Conservation (phyloP, 352 stramenopile species). For the Sclerospora graminicola region DNA sequence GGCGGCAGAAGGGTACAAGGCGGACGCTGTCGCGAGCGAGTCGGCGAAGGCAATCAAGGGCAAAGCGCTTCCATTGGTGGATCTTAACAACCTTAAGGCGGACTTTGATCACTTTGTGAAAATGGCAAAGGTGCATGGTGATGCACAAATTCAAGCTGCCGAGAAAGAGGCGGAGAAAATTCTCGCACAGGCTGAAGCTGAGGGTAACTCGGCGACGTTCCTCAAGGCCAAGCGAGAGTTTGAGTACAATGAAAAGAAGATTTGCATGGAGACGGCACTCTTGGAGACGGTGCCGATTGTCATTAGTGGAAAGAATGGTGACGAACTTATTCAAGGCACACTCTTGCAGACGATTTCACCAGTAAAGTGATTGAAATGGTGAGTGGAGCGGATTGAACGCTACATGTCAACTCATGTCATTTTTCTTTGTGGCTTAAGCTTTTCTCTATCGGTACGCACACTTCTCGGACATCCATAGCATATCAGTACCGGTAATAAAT, state of each 20-base stretch:
- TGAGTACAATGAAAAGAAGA: slow-evolving; percentile 70
- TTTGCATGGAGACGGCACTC: slow-evolving; percentile 46
- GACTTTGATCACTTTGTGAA: slow-evolving; percentile 63
- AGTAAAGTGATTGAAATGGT: too few species aligned
- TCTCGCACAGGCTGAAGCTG: slow-evolving; percentile 39
- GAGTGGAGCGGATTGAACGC: too few species aligned
- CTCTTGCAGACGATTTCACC: slow-evolving; percentile 10
- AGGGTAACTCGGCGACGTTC: slow-evolving; percentile 42
- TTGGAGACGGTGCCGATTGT: slow-evolving; percentile 54
- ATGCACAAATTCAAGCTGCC: slow-evolving; percentile 58
- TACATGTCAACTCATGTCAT: too few species aligned
- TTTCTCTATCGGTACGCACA: too few species aligned
- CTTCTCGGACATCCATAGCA: too few species aligned
- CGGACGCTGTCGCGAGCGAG: slow-evolving; percentile 44
- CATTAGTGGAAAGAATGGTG: slow-evolving; percentile 77
- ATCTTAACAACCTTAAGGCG: slow-evolving; percentile 42
- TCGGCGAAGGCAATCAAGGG: slow-evolving; percentile 43
- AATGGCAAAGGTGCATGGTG: slow-evolving; percentile 47
- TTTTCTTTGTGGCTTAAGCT: too few species aligned
- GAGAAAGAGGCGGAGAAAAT: slow-evolving; percentile 49
- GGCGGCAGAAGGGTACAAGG: slow-evolving; percentile 54
- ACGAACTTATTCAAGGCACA: slow-evolving; percentile 54
- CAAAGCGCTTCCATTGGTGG: slow-evolving; percentile 47
- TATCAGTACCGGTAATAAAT: too few species aligned
- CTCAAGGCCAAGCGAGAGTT: slow-evolving; percentile 71